Evolutionary conservation across 176 grass and related monocot species (phyloP), one percentile per base, ranked within the genome.

Genomic region (Oryza glumipatula): DNA sequence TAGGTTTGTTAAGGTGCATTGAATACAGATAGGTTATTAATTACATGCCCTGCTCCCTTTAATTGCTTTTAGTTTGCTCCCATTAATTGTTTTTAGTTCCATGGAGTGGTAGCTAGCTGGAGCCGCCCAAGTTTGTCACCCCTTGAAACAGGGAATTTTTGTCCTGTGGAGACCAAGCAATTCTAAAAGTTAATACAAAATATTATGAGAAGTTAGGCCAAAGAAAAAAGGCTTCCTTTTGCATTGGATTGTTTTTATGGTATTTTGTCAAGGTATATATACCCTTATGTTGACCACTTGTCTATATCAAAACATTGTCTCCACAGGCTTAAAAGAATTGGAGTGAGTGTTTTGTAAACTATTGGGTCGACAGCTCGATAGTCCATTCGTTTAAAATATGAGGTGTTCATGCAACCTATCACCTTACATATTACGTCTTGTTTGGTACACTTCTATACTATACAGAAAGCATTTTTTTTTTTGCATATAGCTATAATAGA

Each of bases 121-220:
- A 56, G 4, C 51, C 7, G 35, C 19, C 43, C 22, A 76, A 68
- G 7, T 52, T 68, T 51, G 64, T 68, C 64, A 15, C 72, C 63
- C 65, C 73, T 54, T 76, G 33, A 84, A 68, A 58, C 32, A 3
- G n/a, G 73, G 46, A 58, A n/a, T 21, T 6, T 54, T 41, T 76
- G 63, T 68, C 63, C 1, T n/a, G 68, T 41, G 14, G 76, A 54
- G 46, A 39, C 13, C 60, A 49, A 12, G 21, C 9, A 68, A 39
- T 67, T 52, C 15, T 19, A n/a, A 70, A 70, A 63, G 33, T 9
- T 47, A 6, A 44, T 33, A 30, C 38, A 15, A 71, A 19, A 26
- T 23, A 71, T 4, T 56, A 17, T 52, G 52, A 54, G 17, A 58
- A 58, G 52, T 21, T 58, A 58, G 52, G 52, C 17, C 52, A 19